Conservation (phyloP, 768 basidiomycete genomes). For the Amanita thiersii region DNA sequence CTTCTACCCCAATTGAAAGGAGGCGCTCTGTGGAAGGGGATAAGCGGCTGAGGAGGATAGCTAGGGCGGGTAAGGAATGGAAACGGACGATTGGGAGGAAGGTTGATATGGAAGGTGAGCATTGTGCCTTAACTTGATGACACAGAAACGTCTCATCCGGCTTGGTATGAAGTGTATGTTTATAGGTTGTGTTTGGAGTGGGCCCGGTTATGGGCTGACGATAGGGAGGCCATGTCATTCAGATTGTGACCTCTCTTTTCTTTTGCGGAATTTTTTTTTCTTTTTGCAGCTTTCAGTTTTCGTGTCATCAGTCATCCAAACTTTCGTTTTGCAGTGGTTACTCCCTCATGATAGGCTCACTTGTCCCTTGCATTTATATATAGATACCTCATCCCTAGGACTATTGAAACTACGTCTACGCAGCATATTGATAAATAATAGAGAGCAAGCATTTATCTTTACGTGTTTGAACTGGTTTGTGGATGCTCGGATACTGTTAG, state of each 20-base stretch:
- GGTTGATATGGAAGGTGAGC: constrained; percentile 88
- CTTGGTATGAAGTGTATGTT: constrained; percentile 56
- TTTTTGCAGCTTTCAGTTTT: neutral
- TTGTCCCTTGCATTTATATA: too few species aligned
- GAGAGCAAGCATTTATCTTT: too few species aligned
- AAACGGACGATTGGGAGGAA: constrained; percentile 74
- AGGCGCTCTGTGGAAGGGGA: constrained; percentile 54
- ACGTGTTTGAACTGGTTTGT: too few species aligned
- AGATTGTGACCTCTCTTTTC: neutral
- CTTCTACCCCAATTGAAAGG: constrained; percentile 22
- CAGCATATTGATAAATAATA: too few species aligned
- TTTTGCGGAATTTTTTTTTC: neutral
- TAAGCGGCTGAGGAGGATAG: constrained; percentile 68
- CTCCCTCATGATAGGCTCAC: too few species aligned
- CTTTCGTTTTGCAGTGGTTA: neutral
- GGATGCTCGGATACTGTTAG: too few species aligned
- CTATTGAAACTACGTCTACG: too few species aligned
- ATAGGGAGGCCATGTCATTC: constrained; percentile 63
- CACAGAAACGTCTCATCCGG: neutral
- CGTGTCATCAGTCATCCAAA: neutral
- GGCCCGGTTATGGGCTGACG: constrained; percentile 77
- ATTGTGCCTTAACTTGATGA: constrained; percentile 4
- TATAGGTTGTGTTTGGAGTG: constrained; percentile 87
- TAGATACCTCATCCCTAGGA: too few species aligned
- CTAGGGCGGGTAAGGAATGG: constrained; percentile 91